Percentiles rank a stretch among this genome's conserved stretches.
phyloP scores from a whole-genome alignment of 176 grass and related monocot genomes.

The Lolium multiflorum region DNA sequence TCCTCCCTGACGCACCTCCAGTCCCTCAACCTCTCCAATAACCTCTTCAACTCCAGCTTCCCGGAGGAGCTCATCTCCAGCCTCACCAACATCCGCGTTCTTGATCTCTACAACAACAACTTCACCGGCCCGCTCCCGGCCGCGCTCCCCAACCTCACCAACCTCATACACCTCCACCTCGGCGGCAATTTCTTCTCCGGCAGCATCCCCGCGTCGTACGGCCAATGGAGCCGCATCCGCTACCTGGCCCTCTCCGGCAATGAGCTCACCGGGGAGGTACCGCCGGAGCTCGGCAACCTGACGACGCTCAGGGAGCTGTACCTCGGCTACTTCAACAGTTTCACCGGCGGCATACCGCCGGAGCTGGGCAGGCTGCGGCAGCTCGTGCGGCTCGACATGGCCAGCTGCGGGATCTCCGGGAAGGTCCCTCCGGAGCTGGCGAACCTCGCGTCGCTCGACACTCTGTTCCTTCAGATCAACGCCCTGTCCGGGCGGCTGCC shows the following conservation, averaged over 20 bases:
- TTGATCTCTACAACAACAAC: constrained; percentile 96
- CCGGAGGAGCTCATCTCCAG: constrained; percentile 44
- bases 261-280: constrained; percentile 75
- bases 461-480: constrained; percentile 94
- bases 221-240: constrained; percentile 65
- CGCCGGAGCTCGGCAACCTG: constrained; percentile 78
- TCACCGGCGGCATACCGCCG: constrained; percentile 69
- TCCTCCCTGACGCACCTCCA: constrained; percentile 60
- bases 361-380: constrained; percentile 65
- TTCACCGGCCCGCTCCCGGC: constrained; percentile 74
- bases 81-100: constrained; percentile 62
- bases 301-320: constrained; percentile 70
- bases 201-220: constrained; percentile 67
- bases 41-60: constrained; percentile 84
- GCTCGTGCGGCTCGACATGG: constrained; percentile 82
- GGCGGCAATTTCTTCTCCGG: constrained; percentile 95
- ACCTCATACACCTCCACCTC: constrained; percentile 80
- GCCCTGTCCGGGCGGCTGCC: constrained; percentile 59
- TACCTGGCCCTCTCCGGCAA: constrained; percentile 93
- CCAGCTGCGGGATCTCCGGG: constrained; percentile 80
- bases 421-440: constrained; percentile 69
- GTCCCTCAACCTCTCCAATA: constrained; percentile 91
- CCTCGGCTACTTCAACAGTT: constrained; percentile 89
- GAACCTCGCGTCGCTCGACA: constrained; percentile 70
- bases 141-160: constrained; percentile 56